Evolutionary conservation across 2,329 filamentous ascomycete genomes (phyloP), one percentile per base, ranked within the genome.

Genomic region (Metarhizium robertsii): DNA sequence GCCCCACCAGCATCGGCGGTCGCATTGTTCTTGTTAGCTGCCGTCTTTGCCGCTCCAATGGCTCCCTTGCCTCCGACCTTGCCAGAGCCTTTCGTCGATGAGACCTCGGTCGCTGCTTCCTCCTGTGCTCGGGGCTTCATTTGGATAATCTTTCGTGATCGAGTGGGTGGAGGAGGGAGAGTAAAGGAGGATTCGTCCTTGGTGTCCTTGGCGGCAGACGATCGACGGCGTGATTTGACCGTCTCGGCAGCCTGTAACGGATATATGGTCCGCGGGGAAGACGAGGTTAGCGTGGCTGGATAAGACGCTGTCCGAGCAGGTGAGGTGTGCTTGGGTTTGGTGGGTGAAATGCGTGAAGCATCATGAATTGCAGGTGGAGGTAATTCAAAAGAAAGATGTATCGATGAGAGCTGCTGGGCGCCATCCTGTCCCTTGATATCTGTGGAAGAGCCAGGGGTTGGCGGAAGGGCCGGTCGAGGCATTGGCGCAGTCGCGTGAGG

Each of bases 71-170:
- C 58, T 16, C 56, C 55, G 2, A 59, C 36, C 56, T 61, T 67
- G 32, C 55, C 56, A 18, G 61, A 59, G 43, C 63, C 61, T 57
- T 65, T 66, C 25, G 60, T 50, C 47, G 65, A 54, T 49, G 56
- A 53, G 59, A 59, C 57, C 46, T 66, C 62, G 25, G 61, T 59
- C 40, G 67, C 61, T 54, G 43, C 16, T 29, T 72, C 66, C 57
- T 75, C 66, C 61, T 81, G 73, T 34, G 70, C 64, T 30, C 75
- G 72, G 18, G 82, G 92, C 71, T 95, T 96, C 92, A 97, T 96
- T 73, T 97, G 92, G 57, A 97, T 97, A 68, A 99, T 97, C 75
- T 95, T 97, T 65, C 92, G 86, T 46, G 90, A 89, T 59, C 92
- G 80, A 3, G 92, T 96, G 0, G 94, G 94, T 16, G 92, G 94